A percentile compares a stretch with the other conserved stretches of the same genome.
phyloP scores from a whole-genome alignment of 2,329 filamentous ascomycete genomes.

The Ascosphaera aggregata region DNA sequence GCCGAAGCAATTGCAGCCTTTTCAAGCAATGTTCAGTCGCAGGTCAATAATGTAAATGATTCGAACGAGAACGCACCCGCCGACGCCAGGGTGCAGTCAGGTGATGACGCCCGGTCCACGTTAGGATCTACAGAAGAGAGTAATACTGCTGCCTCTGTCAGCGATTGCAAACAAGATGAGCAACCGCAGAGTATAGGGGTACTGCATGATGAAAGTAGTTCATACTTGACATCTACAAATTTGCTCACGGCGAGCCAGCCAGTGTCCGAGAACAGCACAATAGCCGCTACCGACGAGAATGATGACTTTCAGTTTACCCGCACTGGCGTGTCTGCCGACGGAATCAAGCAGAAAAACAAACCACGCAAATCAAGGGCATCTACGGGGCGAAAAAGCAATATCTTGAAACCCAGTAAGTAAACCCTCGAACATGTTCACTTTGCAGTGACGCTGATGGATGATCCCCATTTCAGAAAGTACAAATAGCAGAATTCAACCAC shows the following conservation, averaged over 20 bases:
- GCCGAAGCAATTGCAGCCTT: neutral
- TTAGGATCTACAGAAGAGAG: no score
- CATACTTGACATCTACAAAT: no score
- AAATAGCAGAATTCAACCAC: constrained; percentile 16
- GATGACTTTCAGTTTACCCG: constrained; percentile 26
- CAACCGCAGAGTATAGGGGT: no score
- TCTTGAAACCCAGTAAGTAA: constrained; percentile 20
- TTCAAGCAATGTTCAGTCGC: neutral
- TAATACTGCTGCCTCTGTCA: neutral
- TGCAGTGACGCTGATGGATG: neutral
- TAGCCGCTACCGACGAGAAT: constrained; percentile 1
- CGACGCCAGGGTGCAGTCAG: no score
- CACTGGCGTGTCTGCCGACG: constrained; percentile 6
- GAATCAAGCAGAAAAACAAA: neutral
- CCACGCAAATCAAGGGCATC: neutral
- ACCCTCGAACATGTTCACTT: constrained; percentile 1
- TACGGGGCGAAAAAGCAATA: constrained; percentile 1
- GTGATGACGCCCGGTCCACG: no score
- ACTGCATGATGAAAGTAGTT: no score
- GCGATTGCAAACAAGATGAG: neutral
- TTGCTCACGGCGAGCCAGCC: no score
- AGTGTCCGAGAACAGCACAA: neutral
- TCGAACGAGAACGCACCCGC: neutral
- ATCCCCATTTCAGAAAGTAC: constrained; percentile 20
- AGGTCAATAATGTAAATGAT: neutral